Base-by-base conservation (phyloP, 805 yeast species). In the Brettanomyces sp. region DNA sequence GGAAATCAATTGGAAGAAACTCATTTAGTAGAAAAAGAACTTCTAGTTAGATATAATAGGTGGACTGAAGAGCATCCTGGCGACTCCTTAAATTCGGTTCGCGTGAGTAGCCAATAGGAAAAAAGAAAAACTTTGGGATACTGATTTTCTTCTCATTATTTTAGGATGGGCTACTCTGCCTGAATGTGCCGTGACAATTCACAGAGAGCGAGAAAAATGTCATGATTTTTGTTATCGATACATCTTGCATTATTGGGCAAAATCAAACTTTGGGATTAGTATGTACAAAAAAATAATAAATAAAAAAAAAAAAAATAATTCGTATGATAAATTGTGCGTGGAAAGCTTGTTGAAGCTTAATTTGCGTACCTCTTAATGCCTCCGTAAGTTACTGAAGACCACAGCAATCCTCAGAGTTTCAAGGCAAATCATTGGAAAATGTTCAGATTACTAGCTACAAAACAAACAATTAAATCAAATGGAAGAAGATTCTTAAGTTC, bases 1-100 rank as follows among this genome's bases (percentile, higher is more conserved):
- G 96, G 95, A 0, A 83, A 87, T 57, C 93, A 87, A 60, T 59
- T 88, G 39, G 70, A 72, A 5, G 87, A 85, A 0, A 72, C 75
- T 2, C 63, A 71, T 24, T 68, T 86, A 9, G 65, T 69, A 41
- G 93, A 84, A 54, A 63, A 68, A 47, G 86, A 81, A 47, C 77
- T 82, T 13, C 47, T 51, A 3, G 42, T 45, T 7, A 45, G 57
- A 32, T 39, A 39, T 39, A 13, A 9, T 11, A 11, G 25, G n/a
- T 39, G 42, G 42, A 3, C 18, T 18, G 41, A 13, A 14, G 23
- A 22, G 7, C 32, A 28, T 9, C 32, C 32, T n/a, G 37, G 13
- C 37, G 37, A 35, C 14, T 35, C 22, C 37, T 8, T n/a, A 35
- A 35, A 35, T 35, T 6, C 37, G 8, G 37, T 28, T 28, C 11